Percentiles rank a stretch among this genome's conserved stretches.
Evolutionary conservation across 306 rosid species (phyloP).

Genomic region (Betula pendula): DNA sequence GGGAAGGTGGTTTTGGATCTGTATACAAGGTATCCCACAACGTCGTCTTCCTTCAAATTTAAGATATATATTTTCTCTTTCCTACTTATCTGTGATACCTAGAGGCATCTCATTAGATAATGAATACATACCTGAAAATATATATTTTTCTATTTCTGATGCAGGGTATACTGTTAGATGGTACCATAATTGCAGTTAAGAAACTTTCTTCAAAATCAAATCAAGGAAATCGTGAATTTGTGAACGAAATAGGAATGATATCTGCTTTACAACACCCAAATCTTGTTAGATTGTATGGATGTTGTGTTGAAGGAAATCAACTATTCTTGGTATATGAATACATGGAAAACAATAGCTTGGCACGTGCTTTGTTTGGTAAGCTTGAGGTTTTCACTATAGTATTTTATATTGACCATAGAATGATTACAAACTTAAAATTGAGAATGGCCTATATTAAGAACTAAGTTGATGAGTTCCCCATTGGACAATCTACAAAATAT

Average conservation of each 20-base stretch:
- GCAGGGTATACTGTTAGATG: conserved; percentile 55
- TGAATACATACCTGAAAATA: no score
- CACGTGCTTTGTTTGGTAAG: conserved; percentile 60
- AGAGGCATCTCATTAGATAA: not conserved
- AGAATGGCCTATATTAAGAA: not conserved
- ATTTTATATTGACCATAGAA: not conserved
- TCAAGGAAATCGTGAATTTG: conserved; percentile 59
- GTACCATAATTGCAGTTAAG: conserved; percentile 55
- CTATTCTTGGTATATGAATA: conserved; percentile 60
- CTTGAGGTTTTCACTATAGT: not conserved
- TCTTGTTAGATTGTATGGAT: conserved; percentile 64
- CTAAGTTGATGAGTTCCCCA: not conserved
- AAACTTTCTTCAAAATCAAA: conserved; percentile 51
- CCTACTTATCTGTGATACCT: not conserved
- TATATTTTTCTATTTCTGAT: not conserved
- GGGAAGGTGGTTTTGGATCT: conserved; percentile 82
- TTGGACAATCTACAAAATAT: not conserved
- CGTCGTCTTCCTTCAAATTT: not conserved
- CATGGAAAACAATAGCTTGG: conserved; percentile 60
- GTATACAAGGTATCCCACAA: conserved; percentile 57
- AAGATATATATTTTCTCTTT: not conserved
- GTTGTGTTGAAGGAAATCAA: conserved; percentile 56
- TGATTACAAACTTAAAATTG: not conserved
- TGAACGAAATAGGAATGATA: conserved; percentile 54
- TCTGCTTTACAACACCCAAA: conserved; percentile 64